Percentiles rank a stretch among this genome's conserved stretches.
These are phyloP conservation scores for Ganoderma multipileum DNA, from an alignment of 1,284 basidiomycete genomes.

Conservation along the genomic window DNA sequence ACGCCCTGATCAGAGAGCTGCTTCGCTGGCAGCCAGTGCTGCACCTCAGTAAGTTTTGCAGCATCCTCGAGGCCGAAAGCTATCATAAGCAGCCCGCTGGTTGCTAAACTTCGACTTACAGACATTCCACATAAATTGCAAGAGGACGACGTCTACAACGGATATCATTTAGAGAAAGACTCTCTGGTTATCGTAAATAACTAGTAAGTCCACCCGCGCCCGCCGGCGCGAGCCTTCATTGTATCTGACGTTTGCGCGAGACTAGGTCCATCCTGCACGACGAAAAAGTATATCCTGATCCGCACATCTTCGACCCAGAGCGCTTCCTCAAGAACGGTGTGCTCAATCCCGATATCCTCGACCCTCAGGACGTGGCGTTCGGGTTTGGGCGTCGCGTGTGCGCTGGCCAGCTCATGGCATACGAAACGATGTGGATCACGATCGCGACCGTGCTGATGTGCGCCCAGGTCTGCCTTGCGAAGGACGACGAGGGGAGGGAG, in stretches of 20 bases:
- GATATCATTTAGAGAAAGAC: slow-evolving; percentile 20
- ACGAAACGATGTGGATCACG: slow-evolving; percentile 34
- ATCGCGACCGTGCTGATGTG: slow-evolving; percentile 32
- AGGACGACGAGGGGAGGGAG: slow-evolving; percentile 21
- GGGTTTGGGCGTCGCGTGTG: slow-evolving; percentile 36
- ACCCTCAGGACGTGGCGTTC: slow-evolving; percentile 30
- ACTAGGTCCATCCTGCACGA: slow-evolving; percentile 35
- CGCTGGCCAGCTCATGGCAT: slow-evolving; percentile 35
- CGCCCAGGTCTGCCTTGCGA: slow-evolving; percentile 32
- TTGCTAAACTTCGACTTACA: not conserved
- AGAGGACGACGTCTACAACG: slow-evolving; percentile 23
- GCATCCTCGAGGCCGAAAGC: not conserved
- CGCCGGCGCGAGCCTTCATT: too few species aligned
- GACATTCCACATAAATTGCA: slow-evolving; percentile 16
- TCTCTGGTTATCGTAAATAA: slow-evolving; percentile 24
- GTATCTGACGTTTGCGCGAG: not conserved
- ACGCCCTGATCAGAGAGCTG: slow-evolving; percentile 41
- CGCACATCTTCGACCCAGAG: slow-evolving; percentile 34
- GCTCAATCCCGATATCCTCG: slow-evolving; percentile 16
- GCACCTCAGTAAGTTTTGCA: slow-evolving; percentile 12
- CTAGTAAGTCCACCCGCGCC: slow-evolving; percentile 19
- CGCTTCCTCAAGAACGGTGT: slow-evolving; percentile 32
- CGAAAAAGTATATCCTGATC: slow-evolving; percentile 26
- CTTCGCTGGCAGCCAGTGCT: slow-evolving; percentile 39
- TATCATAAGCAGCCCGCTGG: too few species aligned